Evolutionary conservation across 176 grass and related monocot species (phyloP), one percentile per base, ranked within the genome.

Genomic region (Paspalum notatum): DNA sequence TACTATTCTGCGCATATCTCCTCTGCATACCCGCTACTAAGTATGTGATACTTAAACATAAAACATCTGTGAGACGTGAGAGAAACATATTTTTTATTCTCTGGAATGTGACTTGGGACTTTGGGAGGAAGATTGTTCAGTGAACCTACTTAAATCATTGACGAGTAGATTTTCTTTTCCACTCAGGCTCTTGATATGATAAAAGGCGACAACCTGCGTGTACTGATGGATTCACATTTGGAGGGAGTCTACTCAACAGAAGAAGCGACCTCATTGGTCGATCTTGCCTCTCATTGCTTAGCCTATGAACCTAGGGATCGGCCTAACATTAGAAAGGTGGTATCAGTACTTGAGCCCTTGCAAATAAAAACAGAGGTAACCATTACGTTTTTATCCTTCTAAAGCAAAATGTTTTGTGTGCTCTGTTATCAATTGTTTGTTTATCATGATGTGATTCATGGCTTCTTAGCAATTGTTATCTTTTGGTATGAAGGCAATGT

Each of bases 181-280:
- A 55, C 68, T 64, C 82, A 99, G 97, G 97, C 97, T 72, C 87
- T 91, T 85, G 97, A 99, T 50, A 96, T 99, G 97, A 99, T 99
- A 82, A 84, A 83, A 77, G 78, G 69, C 48, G 90, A 91, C 52
- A 88, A 93, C 68, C 87, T 91, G 48, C 76, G 83, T 48, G 39
- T 86, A 27, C 50, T 99, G 54, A 91, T 99, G 97, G 97, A 99
- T 76, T 99, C 97, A 66, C 97, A 99, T 93, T 68, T 99, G 84
- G 97, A 99, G 59, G 97, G 93, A 27, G 96, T 96, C 21, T 99
- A 96, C 80, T 91, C 97, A 21, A 91, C 85, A 6, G 91, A 99
- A 78, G 91, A 96, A 83, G 97, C 97, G 7, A 90, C 91, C 11
- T 47, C 90, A 46, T 65, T 96, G 41, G 93, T 99, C 9, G 89